Conservation (phyloP, 1,139 yeast genomes). For the Suhomyces bokatorum region DNA sequence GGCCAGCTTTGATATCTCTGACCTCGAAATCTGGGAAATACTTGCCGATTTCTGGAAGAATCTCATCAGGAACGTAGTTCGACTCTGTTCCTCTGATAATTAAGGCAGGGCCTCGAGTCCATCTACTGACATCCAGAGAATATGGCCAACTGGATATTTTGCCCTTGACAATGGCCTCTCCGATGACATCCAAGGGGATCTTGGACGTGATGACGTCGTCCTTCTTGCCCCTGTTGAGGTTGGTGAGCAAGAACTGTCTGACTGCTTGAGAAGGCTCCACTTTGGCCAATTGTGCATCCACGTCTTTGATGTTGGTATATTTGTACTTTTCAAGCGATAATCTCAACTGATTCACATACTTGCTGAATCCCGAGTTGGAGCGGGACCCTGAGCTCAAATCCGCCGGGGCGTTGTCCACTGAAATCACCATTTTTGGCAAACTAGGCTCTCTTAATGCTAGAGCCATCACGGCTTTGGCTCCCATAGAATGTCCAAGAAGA, state of each 20-base stretch:
- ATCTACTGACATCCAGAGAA: constrained; percentile 53
- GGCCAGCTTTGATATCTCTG: constrained; percentile 80
- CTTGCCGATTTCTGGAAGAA: constrained; percentile 68
- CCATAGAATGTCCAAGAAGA: constrained; percentile 93
- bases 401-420: constrained; percentile 91
- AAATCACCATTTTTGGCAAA: constrained; percentile 59
- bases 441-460: constrained; percentile 71
- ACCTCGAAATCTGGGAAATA: constrained; percentile 80
- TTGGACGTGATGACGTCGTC: constrained; percentile 43
- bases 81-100: constrained; percentile 82
- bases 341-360: constrained; percentile 63
- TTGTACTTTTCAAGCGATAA: constrained; percentile 48
- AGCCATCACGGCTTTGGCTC: constrained; percentile 94
- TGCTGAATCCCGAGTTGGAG: constrained; percentile 54
- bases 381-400: constrained; percentile 50
- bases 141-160: constrained; percentile 79
- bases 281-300: constrained; percentile 60
- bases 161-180: constrained; percentile 61
- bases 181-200: constrained; percentile 70
- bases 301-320: constrained; percentile 60
- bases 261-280: constrained; percentile 62
- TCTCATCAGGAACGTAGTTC: constrained; percentile 82
- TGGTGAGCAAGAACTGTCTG: constrained; percentile 80
- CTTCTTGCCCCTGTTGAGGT: constrained; percentile 52
- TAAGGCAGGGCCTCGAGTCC: constrained; percentile 65